A percentile compares a stretch with the other conserved stretches of the same genome.
phyloP scores from a whole-genome alignment of 2,329 filamentous ascomycete genomes.

The Scleromitrula shiraiana region DNA sequence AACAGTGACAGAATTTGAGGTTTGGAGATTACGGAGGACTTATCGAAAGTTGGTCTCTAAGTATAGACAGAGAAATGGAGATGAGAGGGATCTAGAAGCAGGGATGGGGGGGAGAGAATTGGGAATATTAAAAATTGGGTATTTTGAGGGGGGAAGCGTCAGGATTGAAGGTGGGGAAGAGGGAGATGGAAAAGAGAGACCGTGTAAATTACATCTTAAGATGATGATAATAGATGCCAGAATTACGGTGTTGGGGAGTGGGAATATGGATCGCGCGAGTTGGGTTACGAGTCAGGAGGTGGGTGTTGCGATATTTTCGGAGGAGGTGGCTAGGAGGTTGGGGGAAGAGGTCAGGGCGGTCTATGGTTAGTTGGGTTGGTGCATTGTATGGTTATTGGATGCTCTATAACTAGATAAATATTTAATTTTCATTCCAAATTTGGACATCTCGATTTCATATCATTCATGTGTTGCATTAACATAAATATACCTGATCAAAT shows the following conservation, averaged over 20 bases:
- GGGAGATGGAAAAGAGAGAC: conserved; percentile 38
- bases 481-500: no score
- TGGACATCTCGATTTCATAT: no score
- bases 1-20: conserved; percentile 60
- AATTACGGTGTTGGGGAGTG: conserved; percentile 64
- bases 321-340: conserved; percentile 29
- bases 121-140: conserved; percentile 21
- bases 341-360: conserved; percentile 11
- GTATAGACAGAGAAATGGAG: conserved; percentile 9
- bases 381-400: not conserved
- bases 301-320: conserved; percentile 50
- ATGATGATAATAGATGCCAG: conserved; percentile 64
- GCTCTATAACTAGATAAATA: no score
- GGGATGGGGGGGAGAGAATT: conserved; percentile 5
- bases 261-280: conserved; percentile 77
- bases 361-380: not conserved
- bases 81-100: no score
- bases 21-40: conserved; percentile 49
- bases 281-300: conserved; percentile 85
- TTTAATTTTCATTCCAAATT: no score
- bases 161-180: conserved; percentile 16
- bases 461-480: no score
- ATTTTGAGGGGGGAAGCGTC: conserved; percentile 26
- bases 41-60: conserved; percentile 36
- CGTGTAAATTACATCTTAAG: conserved; percentile 66